Evolutionary conservation across 352 stramenopile species (phyloP).

Genomic region (Phytophthora kernoviae): DNA sequence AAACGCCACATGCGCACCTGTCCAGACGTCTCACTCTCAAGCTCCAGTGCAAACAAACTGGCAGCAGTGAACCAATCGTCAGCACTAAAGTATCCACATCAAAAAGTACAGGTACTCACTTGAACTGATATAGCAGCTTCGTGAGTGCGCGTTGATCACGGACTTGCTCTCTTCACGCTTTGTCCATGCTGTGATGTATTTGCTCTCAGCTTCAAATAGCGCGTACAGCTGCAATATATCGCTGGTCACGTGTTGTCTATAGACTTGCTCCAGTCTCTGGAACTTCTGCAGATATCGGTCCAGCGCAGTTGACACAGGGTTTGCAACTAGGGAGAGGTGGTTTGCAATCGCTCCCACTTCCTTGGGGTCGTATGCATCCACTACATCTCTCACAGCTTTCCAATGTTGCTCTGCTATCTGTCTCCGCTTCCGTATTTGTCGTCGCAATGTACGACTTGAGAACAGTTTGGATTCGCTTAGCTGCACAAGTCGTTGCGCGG

Average conservation of each 20-base stretch:
- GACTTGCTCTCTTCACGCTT: constrained; percentile 29
- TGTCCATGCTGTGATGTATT: constrained; percentile 43
- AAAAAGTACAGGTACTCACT: too few species aligned
- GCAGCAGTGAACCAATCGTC: too few species aligned
- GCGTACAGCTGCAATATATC: constrained; percentile 49
- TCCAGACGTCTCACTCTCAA: constrained; percentile 64
- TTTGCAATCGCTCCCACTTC: not conserved
- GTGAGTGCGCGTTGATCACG: constrained; percentile 35
- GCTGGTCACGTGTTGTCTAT: constrained; percentile 36
- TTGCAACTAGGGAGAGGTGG: constrained; percentile 3
- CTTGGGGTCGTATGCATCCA: not conserved
- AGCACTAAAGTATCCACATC: too few species aligned
- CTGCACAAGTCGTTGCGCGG: constrained; percentile 18
- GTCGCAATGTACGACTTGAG: constrained; percentile 17
- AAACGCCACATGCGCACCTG: constrained; percentile 63
- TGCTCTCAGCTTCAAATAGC: constrained; percentile 52
- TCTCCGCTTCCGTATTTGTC: constrained; percentile 17
- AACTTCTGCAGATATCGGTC: constrained; percentile 35
- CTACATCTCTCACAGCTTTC: constrained; percentile 7
- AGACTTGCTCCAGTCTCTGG: constrained; percentile 29
- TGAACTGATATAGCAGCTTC: constrained; percentile 52
- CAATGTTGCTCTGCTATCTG: constrained; percentile 4
- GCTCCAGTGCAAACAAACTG: constrained; percentile 66
- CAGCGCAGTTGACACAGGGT: constrained; percentile 6
- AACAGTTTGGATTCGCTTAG: constrained; percentile 33